Evolutionary conservation across 208 protist species (phyloP), one percentile per base, ranked within the genome.

Genomic region (Histomonas meleagridis): DNA sequence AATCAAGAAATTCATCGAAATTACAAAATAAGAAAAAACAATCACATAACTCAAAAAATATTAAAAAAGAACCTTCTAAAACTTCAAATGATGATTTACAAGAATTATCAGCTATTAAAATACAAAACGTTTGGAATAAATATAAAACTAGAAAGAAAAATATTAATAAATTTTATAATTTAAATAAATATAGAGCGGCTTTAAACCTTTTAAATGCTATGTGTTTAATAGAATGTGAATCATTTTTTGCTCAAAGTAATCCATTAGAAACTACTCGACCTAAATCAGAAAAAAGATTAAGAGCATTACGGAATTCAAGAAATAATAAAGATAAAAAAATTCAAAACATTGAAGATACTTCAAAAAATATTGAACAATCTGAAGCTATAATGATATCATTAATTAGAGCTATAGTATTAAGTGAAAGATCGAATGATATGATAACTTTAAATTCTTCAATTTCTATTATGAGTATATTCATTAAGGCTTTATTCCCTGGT

Each of bases 171-270:
- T 86, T 86, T 49, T 1, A 86, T 28, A 46, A 32, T 4, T 40
- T 48, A 43, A 86, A 86, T n/a, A 86, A 55, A 35, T 86, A 86
- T 49, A 51, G 76, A 55, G 43, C 40, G 21, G 76, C 76, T n/a
- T 28, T 86, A 1, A 86, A 86, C 18, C 43, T 86, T 12, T 28
- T 86, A 7, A 32, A 43, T 10, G 76, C 76, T 2, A 86, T 86
- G 46, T 86, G 76, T 28, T 21, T 86, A 18, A 86, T 86, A 14
- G 76, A 86, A 38, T 18, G 38, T 9, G 76, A 86, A n/a, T n/a
- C n/a, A n/a, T n/a, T n/a, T n/a, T n/a, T n/a, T n/a, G n/a, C n/a
- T n/a, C n/a, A n/a, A n/a, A n/a, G n/a, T n/a, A n/a, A n/a, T n/a
- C n/a, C n/a, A n/a, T n/a, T n/a, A n/a, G n/a, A n/a, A n/a, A n/a